Evolutionary conservation across 306 rosid genomes (phyloP).

Genomic region (Cicer yamashitae): DNA sequence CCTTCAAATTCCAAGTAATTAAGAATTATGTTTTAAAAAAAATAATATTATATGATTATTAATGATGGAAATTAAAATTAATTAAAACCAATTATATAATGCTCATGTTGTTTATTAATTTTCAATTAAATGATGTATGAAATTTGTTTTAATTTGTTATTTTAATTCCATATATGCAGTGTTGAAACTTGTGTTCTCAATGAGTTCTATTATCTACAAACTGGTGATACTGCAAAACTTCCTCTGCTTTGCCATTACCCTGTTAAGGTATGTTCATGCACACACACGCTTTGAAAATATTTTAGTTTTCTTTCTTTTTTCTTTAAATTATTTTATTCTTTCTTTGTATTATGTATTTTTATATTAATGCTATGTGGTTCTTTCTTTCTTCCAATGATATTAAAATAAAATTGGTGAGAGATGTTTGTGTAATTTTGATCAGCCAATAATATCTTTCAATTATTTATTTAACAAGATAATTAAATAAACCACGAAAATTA

Average conservation of each 20-base stretch:
- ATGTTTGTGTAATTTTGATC: neutral
- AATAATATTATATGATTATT: neutral
- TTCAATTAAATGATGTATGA: neutral
- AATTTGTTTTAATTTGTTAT: neutral
- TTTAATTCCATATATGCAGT: slow-evolving; percentile 47
- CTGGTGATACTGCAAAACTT: slow-evolving; percentile 78
- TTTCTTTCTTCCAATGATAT: neutral
- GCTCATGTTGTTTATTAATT: neutral
- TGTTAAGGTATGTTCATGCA: slow-evolving; percentile 68
- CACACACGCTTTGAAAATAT: neutral
- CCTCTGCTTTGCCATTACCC: slow-evolving; percentile 97
- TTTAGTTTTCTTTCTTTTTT: neutral
- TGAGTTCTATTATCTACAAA: slow-evolving; percentile 54
- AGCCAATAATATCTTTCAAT: neutral
- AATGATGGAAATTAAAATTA: neutral
- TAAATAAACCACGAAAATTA: too few relatives aligned
- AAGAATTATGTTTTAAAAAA: neutral
- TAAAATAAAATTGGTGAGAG: neutral
- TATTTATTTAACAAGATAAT: neutral
- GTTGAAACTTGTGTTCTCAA: slow-evolving; percentile 49
- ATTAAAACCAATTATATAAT: neutral
- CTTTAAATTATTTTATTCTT: neutral
- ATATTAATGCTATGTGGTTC: neutral
- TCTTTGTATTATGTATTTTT: neutral
- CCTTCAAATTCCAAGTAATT: slow-evolving; percentile 73